Evolutionary conservation across 352 stramenopile species (phyloP).

Genomic region (Pythium phragmiticola): DNA sequence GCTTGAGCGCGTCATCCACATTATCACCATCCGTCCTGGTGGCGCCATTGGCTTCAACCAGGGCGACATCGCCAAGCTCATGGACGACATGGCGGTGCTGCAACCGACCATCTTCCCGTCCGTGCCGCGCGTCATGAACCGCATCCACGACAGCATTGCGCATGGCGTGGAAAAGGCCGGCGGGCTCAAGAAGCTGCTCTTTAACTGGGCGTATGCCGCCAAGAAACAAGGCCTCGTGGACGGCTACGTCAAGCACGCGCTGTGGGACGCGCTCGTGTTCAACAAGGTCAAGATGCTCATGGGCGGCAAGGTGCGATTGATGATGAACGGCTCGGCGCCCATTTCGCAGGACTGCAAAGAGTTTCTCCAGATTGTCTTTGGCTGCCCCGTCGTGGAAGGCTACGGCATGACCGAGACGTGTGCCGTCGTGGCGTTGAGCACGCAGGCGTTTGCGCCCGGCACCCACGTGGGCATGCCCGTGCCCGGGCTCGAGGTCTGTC

Average conservation of each 20-base stretch:
- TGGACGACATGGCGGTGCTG: constrained; percentile 92
- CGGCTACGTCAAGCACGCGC: constrained; percentile 43
- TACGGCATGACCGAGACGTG: constrained; percentile 94
- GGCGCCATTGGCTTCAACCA: constrained; percentile 68
- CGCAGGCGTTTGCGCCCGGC: constrained; percentile 34
- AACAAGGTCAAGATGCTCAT: constrained; percentile 92
- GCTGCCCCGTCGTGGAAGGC: constrained; percentile 89
- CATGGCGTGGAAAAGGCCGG: constrained; percentile 28
- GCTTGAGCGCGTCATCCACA: constrained; percentile 92
- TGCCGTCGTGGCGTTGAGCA: constrained; percentile 40
- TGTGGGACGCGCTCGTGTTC: constrained; percentile 96
- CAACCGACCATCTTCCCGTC: constrained; percentile 89
- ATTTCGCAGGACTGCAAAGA: constrained; percentile 91
- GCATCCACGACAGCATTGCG: constrained; percentile 78
- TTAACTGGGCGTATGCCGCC: constrained; percentile 36
- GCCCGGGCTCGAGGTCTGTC: constrained; percentile 86
- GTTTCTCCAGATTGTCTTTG: constrained; percentile 94
- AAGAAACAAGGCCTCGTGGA: constrained; percentile 39
- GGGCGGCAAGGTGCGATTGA: constrained; percentile 86
- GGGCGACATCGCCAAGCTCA: constrained; percentile 84
- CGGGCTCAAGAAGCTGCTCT: constrained; percentile 33
- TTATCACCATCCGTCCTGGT: constrained; percentile 78
- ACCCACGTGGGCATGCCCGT: constrained; percentile 92
- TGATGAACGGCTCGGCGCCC: constrained; percentile 94
- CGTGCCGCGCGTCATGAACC: constrained; percentile 93